Conservation (phyloP, 148 eudicot species). For the Heliamphora exappendiculata region DNA sequence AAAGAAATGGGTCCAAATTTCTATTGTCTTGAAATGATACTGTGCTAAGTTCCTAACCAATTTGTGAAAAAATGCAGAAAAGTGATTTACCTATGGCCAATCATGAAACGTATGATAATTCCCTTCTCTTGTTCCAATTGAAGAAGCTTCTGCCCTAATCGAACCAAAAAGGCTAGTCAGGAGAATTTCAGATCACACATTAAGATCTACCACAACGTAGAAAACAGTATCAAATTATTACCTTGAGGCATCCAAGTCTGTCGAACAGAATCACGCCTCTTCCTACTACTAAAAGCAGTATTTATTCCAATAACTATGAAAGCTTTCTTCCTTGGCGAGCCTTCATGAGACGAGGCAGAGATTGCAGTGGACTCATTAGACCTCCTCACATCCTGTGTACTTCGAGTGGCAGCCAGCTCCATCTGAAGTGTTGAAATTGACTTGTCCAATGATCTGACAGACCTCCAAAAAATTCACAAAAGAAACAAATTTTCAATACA, state of each 20-base stretch:
- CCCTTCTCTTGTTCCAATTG: conserved; percentile 86
- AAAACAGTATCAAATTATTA: conserved; percentile 2
- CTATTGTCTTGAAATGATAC: background rate
- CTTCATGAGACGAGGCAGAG: conserved; percentile 26
- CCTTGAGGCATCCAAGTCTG: conserved; percentile 99
- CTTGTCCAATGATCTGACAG: conserved; percentile 68
- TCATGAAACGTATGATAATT: conserved; percentile 80
- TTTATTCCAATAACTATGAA: conserved; percentile 89
- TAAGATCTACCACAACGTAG: background rate
- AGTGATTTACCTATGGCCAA: conserved; percentile 77
- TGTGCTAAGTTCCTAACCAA: background rate
- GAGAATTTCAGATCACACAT: conserved; percentile 3
- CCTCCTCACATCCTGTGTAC: conserved; percentile 36
- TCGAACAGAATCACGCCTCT: conserved; percentile 88
- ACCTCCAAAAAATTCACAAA: conserved; percentile 19
- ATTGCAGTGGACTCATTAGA: conserved; percentile 20
- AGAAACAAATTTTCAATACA: background rate
- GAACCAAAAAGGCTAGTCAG: conserved; percentile 2
- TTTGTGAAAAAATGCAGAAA: background rate
- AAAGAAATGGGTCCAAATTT: background rate
- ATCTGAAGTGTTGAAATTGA: conserved; percentile 73
- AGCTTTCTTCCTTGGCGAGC: conserved; percentile 56
- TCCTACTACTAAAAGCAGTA: conserved; percentile 96
- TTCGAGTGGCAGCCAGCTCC: conserved; percentile 71
- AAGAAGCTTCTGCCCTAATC: conserved; percentile 65